Conservation (phyloP, 2,329 filamentous ascomycete genomes). For the Apiospora saccharicola region DNA sequence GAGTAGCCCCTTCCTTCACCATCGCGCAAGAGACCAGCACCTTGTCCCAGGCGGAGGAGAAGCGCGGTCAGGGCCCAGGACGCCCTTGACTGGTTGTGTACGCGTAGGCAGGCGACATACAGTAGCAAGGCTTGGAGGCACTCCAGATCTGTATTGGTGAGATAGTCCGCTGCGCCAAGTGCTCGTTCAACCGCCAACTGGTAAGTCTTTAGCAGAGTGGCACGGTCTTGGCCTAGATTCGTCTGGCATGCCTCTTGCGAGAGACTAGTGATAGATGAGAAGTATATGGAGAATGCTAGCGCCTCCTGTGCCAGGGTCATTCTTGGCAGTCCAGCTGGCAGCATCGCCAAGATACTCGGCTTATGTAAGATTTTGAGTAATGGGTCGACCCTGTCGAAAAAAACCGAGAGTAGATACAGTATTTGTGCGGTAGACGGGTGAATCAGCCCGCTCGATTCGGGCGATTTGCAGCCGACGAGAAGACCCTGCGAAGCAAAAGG, state of each 20-base stretch:
- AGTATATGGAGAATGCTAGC: constrained; percentile 53
- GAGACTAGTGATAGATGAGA: constrained; percentile 48
- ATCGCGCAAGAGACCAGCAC: constrained; percentile 52
- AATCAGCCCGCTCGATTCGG: constrained; percentile 26
- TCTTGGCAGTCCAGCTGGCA: constrained; percentile 28
- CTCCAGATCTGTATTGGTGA: constrained; percentile 49
- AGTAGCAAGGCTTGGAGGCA: constrained; percentile 51
- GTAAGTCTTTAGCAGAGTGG: constrained; percentile 42
- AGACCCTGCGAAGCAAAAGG: constrained; percentile 27
- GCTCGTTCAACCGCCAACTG: constrained; percentile 47
- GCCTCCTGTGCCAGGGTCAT: constrained; percentile 42
- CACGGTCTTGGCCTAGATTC: constrained; percentile 45
- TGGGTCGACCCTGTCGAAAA: constrained; percentile 51
- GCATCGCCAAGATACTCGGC: constrained; percentile 44
- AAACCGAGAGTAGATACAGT: constrained; percentile 45
- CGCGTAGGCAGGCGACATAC: constrained; percentile 51
- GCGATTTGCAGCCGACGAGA: constrained; percentile 32
- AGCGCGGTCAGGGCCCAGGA: constrained; percentile 52
- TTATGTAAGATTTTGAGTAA: constrained; percentile 54
- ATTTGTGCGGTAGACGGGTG: constrained; percentile 50
- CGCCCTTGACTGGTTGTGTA: constrained; percentile 46
- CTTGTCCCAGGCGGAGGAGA: constrained; percentile 53
- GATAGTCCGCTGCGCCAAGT: constrained; percentile 52
- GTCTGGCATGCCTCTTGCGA: constrained; percentile 40
- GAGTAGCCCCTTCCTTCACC: constrained; percentile 44